These are phyloP conservation scores for Phlyctochytrium bullatum DNA, from an alignment of 192 early-diverging fungal genomes.

Conservation along the genomic window DNA sequence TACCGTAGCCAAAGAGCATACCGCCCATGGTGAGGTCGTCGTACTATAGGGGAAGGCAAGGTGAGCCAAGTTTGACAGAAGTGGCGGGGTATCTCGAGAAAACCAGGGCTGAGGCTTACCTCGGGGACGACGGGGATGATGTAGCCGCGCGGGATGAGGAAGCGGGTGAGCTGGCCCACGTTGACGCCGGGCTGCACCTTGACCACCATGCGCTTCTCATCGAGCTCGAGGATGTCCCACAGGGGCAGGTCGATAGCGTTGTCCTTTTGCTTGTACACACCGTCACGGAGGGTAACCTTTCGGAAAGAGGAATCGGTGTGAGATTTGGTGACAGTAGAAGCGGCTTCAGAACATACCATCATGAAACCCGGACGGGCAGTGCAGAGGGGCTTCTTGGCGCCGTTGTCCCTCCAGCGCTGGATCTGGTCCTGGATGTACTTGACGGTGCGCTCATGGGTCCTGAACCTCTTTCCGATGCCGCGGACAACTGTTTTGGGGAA, in stretches of 20 bases:
- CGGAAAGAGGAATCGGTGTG: neutral
- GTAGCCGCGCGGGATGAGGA: constrained; percentile 36
- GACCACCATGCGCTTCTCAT: constrained; percentile 26
- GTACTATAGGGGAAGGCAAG: constrained; percentile 3
- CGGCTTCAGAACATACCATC: constrained; percentile 11
- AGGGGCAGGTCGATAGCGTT: constrained; percentile 26
- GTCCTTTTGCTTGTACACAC: constrained; percentile 29
- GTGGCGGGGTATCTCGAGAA: too few species aligned
- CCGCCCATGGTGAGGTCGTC: constrained; percentile 45
- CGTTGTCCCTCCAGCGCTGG: constrained; percentile 24
- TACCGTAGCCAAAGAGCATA: constrained; percentile 39
- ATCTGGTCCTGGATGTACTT: constrained; percentile 36
- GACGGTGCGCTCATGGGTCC: constrained; percentile 34
- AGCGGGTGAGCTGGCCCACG: constrained; percentile 37
- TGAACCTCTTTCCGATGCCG: constrained; percentile 19
- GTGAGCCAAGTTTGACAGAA: neutral
- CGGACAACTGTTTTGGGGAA: constrained; percentile 33
- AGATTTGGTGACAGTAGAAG: neutral
- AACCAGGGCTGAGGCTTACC: constrained; percentile 7
- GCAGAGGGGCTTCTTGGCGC: constrained; percentile 33
- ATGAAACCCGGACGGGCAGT: constrained; percentile 34
- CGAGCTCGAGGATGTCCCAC: constrained; percentile 36
- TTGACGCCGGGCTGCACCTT: constrained; percentile 34
- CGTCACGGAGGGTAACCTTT: constrained; percentile 28
- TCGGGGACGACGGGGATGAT: constrained; percentile 35